Base-by-base conservation (phyloP, 768 basidiomycete species). In the Tephrocybe sp. region DNA sequence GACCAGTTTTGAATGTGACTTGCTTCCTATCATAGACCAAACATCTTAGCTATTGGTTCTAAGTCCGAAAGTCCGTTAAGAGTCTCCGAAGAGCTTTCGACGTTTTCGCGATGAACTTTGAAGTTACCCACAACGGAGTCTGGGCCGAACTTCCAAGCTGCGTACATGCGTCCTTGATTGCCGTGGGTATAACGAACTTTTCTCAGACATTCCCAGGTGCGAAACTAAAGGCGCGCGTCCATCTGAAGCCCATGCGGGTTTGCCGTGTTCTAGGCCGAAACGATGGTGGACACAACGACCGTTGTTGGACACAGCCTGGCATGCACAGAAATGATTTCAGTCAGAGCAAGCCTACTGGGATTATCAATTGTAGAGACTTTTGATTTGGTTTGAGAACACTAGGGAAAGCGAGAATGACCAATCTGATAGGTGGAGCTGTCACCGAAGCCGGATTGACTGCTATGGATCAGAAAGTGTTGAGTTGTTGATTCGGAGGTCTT, bases 151-250 rank as follows among this genome's bases (percentile, higher is more conserved):
- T 45, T 43, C 39, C 34, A 45, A 45, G 42, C 23, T 34, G 23
- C 26, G 7, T 26, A 26, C 26, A 26, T 26, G 26, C 4, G 7
- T 54, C 57, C 54, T 55, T 52, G 50, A 58, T 52, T 35, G 57
- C 50, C 57, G 57, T 58, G 57, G 57, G 57, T 58, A 58, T 39
- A 10, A 35, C 33, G 41, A 45, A 31, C 23, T 14, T 34, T 33
- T 49, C 31, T 26, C 40, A 51, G 26, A 39, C 8, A 20, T 44
- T 17, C 22, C 33, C 14, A 23, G 20, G 5, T 10, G 20, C 39
- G 40, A 26, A 36, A 31, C 41, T 36, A 32, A 31, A 47, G 45
- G 39, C 38, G 39, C 56, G 23, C 22, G 11, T 35, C 33, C 22
- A 26, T 35, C 35, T n/a, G 33, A 47, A 20, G 31, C 41, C 39